Base-by-base conservation (phyloP, 257 asterid genomes). In the Solanum pennellii region DNA sequence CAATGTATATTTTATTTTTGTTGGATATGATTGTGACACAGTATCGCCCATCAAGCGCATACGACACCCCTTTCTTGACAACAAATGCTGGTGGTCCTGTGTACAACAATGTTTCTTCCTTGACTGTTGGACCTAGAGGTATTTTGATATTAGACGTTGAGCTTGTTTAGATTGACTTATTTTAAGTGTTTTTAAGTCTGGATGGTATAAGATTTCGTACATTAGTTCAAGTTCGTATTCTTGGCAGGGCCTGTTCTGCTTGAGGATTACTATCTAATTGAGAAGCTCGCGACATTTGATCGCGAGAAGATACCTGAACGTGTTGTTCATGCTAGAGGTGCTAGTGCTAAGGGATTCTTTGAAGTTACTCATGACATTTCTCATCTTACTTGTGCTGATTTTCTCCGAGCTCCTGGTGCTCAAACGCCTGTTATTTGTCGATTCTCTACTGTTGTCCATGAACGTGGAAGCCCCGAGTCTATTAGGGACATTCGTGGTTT, bases 251-350 rank as follows among this genome's bases (percentile, higher is more conserved):
- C 90, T 23, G 68, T 86, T 73, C 90, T 88, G 14, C 84, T 88
- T 27, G 90, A 88, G 88, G 90, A 88, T 69, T 88, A 85, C 33
- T 88, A 85, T 83, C 44, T 88, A 56, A 72, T 85, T 13, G 90
- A 88, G 86, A 88, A 88, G 4, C 79, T 88, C 20, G 88, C 88
- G 15, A 77, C 83, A 16, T 88, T 88, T 66, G 88, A 88, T 66
- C 88, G 90, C 20, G 90, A 88, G 15, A 31, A 88, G 79, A 88
- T 88, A 21, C 90, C 90, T 7, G 90, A 88, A 37, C 88, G 90
- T 35, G 90, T 88, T 86, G 90, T 88, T 42, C 90, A 88, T 69
- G 90, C 90, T 72, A 68, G 90, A 66, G 90, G 90, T 76, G 90
- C 88, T 10, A 86, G 90, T 80, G 90, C 90, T n/a, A 85, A 88